A percentile compares a stretch with the other conserved stretches of the same genome.
Evolutionary conservation across 2,329 filamentous ascomycete species (phyloP).

Genomic region (Aspergillus felis): DNA sequence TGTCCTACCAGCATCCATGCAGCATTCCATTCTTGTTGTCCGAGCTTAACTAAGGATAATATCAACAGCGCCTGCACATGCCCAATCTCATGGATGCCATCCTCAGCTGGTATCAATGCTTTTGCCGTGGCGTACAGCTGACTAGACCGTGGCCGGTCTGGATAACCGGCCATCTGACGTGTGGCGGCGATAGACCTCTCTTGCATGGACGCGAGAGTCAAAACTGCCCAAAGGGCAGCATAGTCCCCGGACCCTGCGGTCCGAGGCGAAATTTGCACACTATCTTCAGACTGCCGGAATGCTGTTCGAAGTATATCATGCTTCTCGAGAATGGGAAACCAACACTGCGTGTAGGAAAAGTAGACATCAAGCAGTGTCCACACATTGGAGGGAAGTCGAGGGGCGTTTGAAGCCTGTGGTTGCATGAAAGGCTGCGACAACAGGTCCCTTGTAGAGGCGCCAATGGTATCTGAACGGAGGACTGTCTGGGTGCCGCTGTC

Average conservation of each 20-base stretch:
- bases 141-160: slow-evolving; percentile 14
- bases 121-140: slow-evolving; percentile 45
- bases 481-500: slow-evolving; percentile 27
- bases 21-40: slow-evolving; percentile 50
- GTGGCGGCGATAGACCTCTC: slow-evolving; percentile 34
- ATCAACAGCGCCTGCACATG: slow-evolving; percentile 57
- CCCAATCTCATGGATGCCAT: slow-evolving; percentile 44
- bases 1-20: slow-evolving; percentile 64
- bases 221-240: slow-evolving; percentile 58
- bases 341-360: slow-evolving; percentile 70
- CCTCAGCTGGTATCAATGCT: slow-evolving; percentile 47
- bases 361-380: slow-evolving; percentile 64
- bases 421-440: not conserved
- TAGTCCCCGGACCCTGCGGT: slow-evolving; percentile 44
- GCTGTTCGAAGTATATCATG: slow-evolving; percentile 56
- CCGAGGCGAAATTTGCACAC: slow-evolving; percentile 19
- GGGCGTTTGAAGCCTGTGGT: slow-evolving; percentile 27
- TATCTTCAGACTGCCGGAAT: slow-evolving; percentile 29
- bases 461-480: not conserved
- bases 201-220: slow-evolving; percentile 57
- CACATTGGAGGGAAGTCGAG: slow-evolving; percentile 48
- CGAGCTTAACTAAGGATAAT: slow-evolving; percentile 61
- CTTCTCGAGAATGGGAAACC: slow-evolving; percentile 71
- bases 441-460: not conserved
- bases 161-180: slow-evolving; percentile 13